phyloP scores from a whole-genome alignment of 495 filamentous ascomycete species.

The Pseudotulostoma volvatum region DNA sequence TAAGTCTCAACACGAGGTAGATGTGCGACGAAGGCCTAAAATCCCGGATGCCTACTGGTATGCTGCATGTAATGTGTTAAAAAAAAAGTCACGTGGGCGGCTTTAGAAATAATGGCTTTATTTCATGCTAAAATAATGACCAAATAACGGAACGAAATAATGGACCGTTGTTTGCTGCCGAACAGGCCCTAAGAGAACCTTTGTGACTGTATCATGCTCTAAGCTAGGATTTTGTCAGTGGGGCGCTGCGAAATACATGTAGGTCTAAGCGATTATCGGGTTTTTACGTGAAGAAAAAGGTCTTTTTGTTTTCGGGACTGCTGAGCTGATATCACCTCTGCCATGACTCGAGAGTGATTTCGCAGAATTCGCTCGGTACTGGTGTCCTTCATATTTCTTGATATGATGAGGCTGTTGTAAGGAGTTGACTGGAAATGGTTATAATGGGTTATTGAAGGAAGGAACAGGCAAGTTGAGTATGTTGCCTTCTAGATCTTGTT shows the following conservation, averaged over 20 bases:
- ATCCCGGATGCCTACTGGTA: too few species aligned
- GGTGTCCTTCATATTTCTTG: not conserved
- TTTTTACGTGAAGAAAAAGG: not conserved
- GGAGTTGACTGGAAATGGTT: not conserved
- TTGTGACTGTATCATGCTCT: not conserved
- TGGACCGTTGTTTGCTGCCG: too few species aligned
- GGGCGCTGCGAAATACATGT: not conserved
- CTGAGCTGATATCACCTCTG: not conserved
- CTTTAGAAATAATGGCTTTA: too few species aligned
- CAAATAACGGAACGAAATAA: too few species aligned
- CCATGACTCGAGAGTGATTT: not conserved
- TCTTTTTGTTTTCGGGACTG: not conserved
- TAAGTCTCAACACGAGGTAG: too few species aligned
- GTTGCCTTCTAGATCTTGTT: too few species aligned
- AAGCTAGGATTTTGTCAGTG: not conserved
- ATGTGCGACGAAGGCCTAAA: too few species aligned
- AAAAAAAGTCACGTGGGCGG: too few species aligned
- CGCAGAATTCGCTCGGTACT: not conserved
- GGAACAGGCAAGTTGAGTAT: too few species aligned
- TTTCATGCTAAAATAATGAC: too few species aligned
- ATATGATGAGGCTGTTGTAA: not conserved
- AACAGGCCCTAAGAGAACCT: not conserved
- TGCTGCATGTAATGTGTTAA: too few species aligned
- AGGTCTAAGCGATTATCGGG: not conserved
- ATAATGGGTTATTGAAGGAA: conserved; percentile 4